Conservation (phyloP, 257 asterid genomes). For the Solanum okadae region DNA sequence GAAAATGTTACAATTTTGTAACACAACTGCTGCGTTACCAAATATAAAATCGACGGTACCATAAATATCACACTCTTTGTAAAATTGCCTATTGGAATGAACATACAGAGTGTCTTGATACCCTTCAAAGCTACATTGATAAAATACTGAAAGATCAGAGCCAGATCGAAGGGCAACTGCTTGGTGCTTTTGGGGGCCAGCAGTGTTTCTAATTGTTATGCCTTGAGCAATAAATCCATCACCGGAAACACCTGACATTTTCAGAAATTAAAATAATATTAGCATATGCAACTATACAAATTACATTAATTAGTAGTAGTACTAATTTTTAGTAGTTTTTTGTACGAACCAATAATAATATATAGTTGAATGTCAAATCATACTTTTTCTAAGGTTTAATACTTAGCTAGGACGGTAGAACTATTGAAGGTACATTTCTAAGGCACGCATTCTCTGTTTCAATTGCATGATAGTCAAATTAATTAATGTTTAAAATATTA, state of each 20-base stretch:
- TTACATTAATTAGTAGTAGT: not conserved
- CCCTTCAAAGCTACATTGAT: constrained; percentile 78
- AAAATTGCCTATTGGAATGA: constrained; percentile 62
- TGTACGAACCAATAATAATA: not conserved
- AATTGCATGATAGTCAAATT: not conserved
- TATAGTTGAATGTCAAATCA: not conserved
- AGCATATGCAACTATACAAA: not conserved
- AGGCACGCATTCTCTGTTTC: not conserved
- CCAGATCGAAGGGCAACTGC: constrained; percentile 85
- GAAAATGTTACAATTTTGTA: constrained; percentile 69
- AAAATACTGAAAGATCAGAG: constrained; percentile 65
- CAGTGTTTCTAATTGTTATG: constrained; percentile 71
- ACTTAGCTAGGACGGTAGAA: not conserved
- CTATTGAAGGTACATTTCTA: not conserved
- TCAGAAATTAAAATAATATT: not conserved
- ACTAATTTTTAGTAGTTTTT: not conserved
- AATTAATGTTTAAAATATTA: not conserved
- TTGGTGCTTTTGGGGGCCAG: constrained; percentile 63
- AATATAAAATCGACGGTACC: constrained; percentile 88
- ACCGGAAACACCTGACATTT: constrained; percentile 43
- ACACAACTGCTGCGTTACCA: constrained; percentile 77
- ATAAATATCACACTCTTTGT: constrained; percentile 58
- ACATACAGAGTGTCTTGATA: constrained; percentile 85
- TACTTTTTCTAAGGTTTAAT: not conserved
- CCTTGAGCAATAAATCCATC: constrained; percentile 71